These are phyloP conservation scores for Polymyxa betae DNA, from an alignment of 208 protist species.

Conservation along the genomic window DNA sequence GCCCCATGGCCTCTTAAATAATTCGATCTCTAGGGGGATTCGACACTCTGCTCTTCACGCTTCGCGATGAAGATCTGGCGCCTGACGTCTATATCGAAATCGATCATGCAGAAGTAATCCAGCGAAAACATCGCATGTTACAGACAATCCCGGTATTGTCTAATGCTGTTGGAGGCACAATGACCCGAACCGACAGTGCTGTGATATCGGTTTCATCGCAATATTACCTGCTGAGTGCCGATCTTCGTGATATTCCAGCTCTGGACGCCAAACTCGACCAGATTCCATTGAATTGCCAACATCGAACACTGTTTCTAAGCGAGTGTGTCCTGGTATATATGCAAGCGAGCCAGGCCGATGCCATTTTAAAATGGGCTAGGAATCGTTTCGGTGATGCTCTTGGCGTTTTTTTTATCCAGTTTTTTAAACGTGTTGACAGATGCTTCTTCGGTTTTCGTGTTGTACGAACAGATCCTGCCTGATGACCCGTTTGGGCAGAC, in stretches of 20 bases:
- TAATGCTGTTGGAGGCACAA: neutral
- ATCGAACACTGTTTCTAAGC: constrained; percentile 41
- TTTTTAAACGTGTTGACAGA: neutral
- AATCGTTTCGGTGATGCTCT: neutral
- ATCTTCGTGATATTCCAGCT: constrained; percentile 2
- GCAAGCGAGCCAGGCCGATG: neutral
- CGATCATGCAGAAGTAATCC: neutral
- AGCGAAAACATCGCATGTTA: neutral
- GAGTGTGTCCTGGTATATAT: constrained; percentile 37
- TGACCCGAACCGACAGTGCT: neutral
- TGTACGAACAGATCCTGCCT: constrained; percentile 47
- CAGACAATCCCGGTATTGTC: neutral
- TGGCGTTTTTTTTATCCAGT: neutral
- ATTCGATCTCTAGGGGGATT: constrained; percentile 1
- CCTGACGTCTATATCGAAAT: neutral
- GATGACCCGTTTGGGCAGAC: constrained; percentile 41
- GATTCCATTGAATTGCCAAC: neutral
- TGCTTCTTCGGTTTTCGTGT: neutral
- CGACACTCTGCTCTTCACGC: constrained; percentile 17
- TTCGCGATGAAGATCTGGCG: neutral
- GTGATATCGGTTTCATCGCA: neutral
- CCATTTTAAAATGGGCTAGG: neutral
- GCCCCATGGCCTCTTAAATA: too few species aligned
- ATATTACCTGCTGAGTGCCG: neutral
- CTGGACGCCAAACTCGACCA: neutral